Base-by-base conservation (phyloP, 805 yeast species). In the Wickerhamomyces xylosicus region DNA sequence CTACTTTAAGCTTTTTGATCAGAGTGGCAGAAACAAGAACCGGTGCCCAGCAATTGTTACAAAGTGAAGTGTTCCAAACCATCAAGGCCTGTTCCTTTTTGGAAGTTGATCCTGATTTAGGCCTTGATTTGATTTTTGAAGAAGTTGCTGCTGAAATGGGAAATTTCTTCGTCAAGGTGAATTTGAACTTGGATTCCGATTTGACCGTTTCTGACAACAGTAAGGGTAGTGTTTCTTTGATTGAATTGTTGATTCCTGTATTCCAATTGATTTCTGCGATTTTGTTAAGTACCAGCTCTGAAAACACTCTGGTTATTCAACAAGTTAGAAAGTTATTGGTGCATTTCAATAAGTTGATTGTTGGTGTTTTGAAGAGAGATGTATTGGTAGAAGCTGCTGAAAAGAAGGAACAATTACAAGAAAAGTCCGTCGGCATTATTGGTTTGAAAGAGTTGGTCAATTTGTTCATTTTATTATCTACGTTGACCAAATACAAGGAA, bases 11-110 rank as follows among this genome's bases (percentile, higher is more conserved):
- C 41, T 69, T 89, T 36, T 62, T 90, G 44, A 68, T 79, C 1
- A 71, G 92, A 47, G 70, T 90, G 11, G 85, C 94, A 0, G 85
- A 82, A 52, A 74, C 83, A 0, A 74, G 84, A 45, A 53, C 56
- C 8, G 97, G 98, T 3, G 87, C 97, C 0, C 73, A 74, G 37
- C 80, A 78, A 40, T 62, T 90, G 38, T 59, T 87, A 19, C 86
- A 85, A 49, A 72, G 81, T 47, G 90, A 81, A 37, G 56, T 90
- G 7, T 79, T 87, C 55, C 70, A 75, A 15, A 64, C 74, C 1
- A 64, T 89, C 38, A 71, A 67, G 40, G 64, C 71, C 11, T 73
- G 80, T 31, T 61, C 61, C 16, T 72, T 86, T 45, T 61, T 85
- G 34, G 56, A 64, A 28, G 67, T 79, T 31, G 96, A 89, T 56